Base-by-base conservation (phyloP, 1,284 basidiomycete species). In the Heterobasidion annosum region DNA sequence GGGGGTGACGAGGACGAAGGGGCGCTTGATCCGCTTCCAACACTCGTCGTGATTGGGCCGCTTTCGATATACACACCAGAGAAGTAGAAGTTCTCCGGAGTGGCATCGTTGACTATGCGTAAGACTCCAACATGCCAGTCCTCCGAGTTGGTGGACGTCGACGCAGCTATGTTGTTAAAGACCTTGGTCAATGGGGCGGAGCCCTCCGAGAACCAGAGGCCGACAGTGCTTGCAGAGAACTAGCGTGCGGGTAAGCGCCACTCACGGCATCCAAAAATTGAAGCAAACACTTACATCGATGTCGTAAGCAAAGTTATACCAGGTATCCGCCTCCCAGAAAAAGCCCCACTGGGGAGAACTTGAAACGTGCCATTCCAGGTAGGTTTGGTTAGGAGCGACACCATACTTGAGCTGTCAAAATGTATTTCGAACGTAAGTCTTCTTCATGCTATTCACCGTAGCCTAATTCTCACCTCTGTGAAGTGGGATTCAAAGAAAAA, bases 91-190 rank as follows among this genome's bases (percentile, higher is more conserved):
- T 83, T 77, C 64, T 82, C 81, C 8, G 74, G 64, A 34, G 64
- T 65, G 48, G 72, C 64, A 35, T 67, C 71, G 61, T 76, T 78
- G 33, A 75, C 70, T 53, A 84, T 70, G 57, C 80, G 75, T 47
- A 84, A 75, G 25, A 83, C 79, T 52, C 81, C 81, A 54, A 85
- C 69, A 66, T 84, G 82, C 72, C 74, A 85, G 66, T 84, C 82
- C 33, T 70, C 78, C 18, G 79, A 81, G 68, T 83, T 82, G 53
- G 81, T 83, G 18, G 73, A 80, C 1, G 81, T 73, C 42, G 72
- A 73, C 0, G 77, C 76, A 12, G 75, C 65, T 43, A 77, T 62
- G 65, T 78, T 77, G 40, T 71, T 61, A 40, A 76, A 73, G 51
- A 83, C 78, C 62, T 81, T 75, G 46, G 66, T 70, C 48, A 85